A percentile compares a stretch with the other conserved stretches of the same genome.
Evolutionary conservation across 176 grass and related monocot genomes (phyloP).

Genomic region (Juncus inflexus): DNA sequence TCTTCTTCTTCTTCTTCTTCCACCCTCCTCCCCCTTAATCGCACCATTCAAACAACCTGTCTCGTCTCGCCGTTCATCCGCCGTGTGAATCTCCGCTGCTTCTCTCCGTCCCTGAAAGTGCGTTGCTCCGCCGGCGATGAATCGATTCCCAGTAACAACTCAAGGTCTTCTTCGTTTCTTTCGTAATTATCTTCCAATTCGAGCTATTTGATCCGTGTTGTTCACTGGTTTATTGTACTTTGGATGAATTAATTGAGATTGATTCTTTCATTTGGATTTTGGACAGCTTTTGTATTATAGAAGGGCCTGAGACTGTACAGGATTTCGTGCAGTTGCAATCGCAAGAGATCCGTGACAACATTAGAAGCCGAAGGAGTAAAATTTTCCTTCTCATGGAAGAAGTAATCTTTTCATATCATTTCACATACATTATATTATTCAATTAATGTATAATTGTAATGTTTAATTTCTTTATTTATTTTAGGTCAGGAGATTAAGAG

Average conservation of each 20-base stretch:
- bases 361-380: slow-evolving; percentile 74
- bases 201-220: no score
- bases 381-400: slow-evolving; percentile 98
- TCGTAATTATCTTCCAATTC: neutral
- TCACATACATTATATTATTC: neutral
- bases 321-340: slow-evolving; percentile 74
- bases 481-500: slow-evolving; percentile 74
- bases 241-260: no score
- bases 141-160: slow-evolving; percentile 35
- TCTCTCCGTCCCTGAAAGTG: neutral
- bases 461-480: neutral
- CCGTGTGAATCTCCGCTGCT: neutral
- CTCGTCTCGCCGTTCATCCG: no score
- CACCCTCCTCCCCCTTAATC: neutral
- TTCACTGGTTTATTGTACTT: no score
- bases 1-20: neutral
- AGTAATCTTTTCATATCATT: slow-evolving; percentile 35
- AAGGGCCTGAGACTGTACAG: slow-evolving; percentile 81
- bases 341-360: slow-evolving; percentile 80
- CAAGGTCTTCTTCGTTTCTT: slow-evolving; percentile 7
- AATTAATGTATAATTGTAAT: neutral
- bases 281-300: slow-evolving; percentile 87
- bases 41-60: neutral
- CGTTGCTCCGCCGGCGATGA: slow-evolving; percentile 50
- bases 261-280: neutral